Conservation (phyloP, 345 rosid genomes). For the Bruguiera gymnorhiza region DNA sequence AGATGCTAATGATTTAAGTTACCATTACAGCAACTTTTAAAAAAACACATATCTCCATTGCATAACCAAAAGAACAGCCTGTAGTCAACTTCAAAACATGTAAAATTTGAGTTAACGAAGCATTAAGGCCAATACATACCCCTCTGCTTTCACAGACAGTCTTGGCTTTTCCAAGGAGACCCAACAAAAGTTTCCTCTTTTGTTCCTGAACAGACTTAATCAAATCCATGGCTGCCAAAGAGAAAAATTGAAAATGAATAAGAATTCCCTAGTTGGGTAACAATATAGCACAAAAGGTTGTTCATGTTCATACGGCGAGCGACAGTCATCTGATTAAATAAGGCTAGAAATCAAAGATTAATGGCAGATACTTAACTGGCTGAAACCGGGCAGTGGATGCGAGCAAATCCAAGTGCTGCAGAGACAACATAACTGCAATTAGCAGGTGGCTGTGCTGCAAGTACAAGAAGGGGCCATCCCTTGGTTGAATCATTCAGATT, state of each 20-base stretch:
- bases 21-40: too few species aligned
- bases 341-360: not conserved
- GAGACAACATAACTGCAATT: not conserved
- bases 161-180: constrained; percentile 13
- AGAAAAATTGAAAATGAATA: not conserved
- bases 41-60: not conserved
- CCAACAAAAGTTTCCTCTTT: constrained; percentile 4
- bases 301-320: too few species aligned
- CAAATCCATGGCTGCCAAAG: constrained; percentile 2
- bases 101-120: not conserved
- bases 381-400: constrained; percentile 32
- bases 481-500: constrained; percentile 13
- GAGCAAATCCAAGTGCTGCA: constrained; percentile 24
- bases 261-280: too few species aligned
- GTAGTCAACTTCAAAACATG: not conserved
- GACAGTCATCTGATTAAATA: too few species aligned
- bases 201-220: not conserved
- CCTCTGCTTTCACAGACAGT: constrained; percentile 15
- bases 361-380: constrained; percentile 17
- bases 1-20: too few species aligned
- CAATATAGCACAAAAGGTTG: too few species aligned
- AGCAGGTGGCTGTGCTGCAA: constrained; percentile 12
- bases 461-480: constrained; percentile 6
- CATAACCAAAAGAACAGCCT: not conserved
- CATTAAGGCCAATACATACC: constrained; percentile 4